Conservation (phyloP, 306 rosid species). For the Fragaria iinumae region DNA sequence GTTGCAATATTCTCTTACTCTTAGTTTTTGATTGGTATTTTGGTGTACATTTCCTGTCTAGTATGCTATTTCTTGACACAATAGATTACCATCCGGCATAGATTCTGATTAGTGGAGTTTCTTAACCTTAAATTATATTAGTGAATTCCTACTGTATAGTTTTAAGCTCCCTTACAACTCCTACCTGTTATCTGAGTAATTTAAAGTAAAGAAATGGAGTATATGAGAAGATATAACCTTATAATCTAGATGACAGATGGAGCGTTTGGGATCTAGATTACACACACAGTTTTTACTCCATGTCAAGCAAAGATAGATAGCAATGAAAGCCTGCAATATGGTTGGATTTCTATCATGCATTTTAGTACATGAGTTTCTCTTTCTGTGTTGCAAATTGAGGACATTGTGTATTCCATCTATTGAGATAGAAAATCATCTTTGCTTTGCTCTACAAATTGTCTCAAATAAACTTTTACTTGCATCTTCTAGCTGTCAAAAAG, state of each 20-base stretch:
- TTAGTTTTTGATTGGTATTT: background rate
- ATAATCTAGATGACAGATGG: background rate
- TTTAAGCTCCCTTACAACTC: background rate
- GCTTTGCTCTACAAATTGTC: background rate
- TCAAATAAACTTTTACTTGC: background rate
- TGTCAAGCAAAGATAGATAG: background rate
- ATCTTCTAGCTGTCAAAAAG: conserved; percentile 1
- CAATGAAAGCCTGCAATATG: background rate
- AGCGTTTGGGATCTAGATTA: background rate
- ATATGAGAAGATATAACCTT: background rate
- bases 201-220: background rate
- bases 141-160: background rate
- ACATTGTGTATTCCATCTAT: background rate
- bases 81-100: background rate
- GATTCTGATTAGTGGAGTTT: background rate
- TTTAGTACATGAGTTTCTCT: background rate
- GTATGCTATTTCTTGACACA: background rate
- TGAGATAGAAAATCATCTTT: background rate
- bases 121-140: background rate
- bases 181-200: background rate
- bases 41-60: background rate
- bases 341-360: background rate
- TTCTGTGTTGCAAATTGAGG: background rate
- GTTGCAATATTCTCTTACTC: background rate
- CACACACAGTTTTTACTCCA: background rate